These are phyloP conservation scores for Primulina huaijiensis DNA, from an alignment of 257 asterid species.

Conservation along the genomic window DNA sequence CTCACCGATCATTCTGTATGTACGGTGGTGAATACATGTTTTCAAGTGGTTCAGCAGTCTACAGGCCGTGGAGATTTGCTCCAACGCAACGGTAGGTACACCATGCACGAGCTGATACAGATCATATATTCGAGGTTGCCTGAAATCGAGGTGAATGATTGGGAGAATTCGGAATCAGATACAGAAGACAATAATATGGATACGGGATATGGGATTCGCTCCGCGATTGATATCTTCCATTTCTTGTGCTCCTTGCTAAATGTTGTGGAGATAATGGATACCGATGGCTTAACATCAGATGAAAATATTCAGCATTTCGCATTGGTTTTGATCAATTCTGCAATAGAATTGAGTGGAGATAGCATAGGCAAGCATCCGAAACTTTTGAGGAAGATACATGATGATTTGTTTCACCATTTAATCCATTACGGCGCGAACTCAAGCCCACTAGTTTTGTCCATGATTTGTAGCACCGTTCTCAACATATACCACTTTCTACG, in stretches of 20 bases:
- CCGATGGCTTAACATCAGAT: slow-evolving; percentile 55
- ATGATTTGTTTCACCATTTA: slow-evolving; percentile 80
- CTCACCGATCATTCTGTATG: slow-evolving; percentile 79
- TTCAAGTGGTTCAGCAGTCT: slow-evolving; percentile 87
- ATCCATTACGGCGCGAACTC: slow-evolving; percentile 71
- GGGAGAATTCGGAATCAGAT: slow-evolving; percentile 87
- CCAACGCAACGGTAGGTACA: slow-evolving; percentile 74
- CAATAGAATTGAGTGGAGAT: slow-evolving; percentile 82
- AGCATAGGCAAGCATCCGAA: slow-evolving; percentile 86
- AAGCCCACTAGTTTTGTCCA: slow-evolving; percentile 73
- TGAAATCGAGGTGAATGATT: slow-evolving; percentile 65
- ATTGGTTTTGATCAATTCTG: slow-evolving; percentile 65
- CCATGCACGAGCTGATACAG: slow-evolving; percentile 86
- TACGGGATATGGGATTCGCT: slow-evolving; percentile 69
- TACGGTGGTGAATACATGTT: slow-evolving; percentile 81
- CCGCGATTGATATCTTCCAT: slow-evolving; percentile 81
- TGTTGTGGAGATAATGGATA: slow-evolving; percentile 61
- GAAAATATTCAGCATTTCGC: slow-evolving; percentile 77
- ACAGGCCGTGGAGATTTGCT: slow-evolving; percentile 66
- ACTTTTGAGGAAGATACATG: slow-evolving; percentile 87
- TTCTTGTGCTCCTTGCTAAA: slow-evolving; percentile 84
- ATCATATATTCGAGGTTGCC: slow-evolving; percentile 65
- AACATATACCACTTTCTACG: slow-evolving; percentile 83
- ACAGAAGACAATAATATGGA: slow-evolving; percentile 70
- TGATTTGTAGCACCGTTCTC: slow-evolving; percentile 84